Evolutionary conservation across 257 asterid genomes (phyloP), one percentile per base, ranked within the genome.

Genomic region (Fraxinus anomala): DNA sequence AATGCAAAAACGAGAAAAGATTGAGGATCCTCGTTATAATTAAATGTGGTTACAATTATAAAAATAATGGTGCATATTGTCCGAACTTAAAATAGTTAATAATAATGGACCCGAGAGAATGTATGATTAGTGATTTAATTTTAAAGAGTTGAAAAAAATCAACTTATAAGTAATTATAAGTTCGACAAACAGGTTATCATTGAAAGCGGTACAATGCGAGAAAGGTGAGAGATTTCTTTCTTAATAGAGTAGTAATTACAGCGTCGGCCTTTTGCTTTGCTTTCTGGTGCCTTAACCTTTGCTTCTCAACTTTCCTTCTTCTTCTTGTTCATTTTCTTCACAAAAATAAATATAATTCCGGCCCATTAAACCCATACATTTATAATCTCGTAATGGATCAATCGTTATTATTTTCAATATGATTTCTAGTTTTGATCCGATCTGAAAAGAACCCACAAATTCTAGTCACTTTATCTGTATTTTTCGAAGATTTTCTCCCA

Each of bases 221-320:
- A 61, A 21, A 61, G 31, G 68, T 59, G 30, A 6, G 68, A 61
- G 68, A 23, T 59, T 21, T 59, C 68, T 59, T 59, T 30, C 31
- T 30, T 30, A 59, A n/a, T 23, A 21, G 68, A 8, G 68, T 21
- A 8, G 68, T 21, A 61, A 61, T 61, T 23, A 23, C 33, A 0
- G 16, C 34, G 12, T 63, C 11, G 33, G 34, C 69, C 69, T 63
- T 11, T 63, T 63, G 69, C 34, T 24, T 63, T 24, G 69, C 69
- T 63, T 63, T 63, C 3, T 24, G 69, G 69, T 63, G 16, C 14
- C 34, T 24, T 11, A 19, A 24, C 34, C 34, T 63, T 23, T 63
- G 69, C 69, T 24, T 63, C 69, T 63, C 69, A 24, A 63, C 69
- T 10, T 63, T 63, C 69, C 34, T 63, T 26, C 68, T 63, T 31